Conservation (phyloP, 768 basidiomycete genomes). For the Russula sp. region DNA sequence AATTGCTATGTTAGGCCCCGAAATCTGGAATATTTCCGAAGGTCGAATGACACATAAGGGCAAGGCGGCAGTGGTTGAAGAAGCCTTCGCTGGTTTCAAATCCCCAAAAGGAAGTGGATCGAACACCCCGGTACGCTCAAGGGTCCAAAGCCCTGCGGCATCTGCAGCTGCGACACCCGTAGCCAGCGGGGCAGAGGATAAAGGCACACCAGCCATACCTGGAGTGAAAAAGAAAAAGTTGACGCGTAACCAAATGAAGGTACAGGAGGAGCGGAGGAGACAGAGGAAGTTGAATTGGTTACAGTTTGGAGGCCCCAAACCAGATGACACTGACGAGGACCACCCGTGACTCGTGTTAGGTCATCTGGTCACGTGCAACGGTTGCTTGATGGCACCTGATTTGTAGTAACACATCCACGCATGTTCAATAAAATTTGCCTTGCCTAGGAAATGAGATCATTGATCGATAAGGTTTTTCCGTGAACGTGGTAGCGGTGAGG, state of each 20-base stretch:
- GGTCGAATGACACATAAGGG: constrained; percentile 85
- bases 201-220: constrained; percentile 32
- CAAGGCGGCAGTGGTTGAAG: constrained; percentile 79
- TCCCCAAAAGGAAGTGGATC: constrained; percentile 62
- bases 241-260: constrained; percentile 87
- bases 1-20: constrained; percentile 48
- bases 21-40: constrained; percentile 91
- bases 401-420: constrained; percentile 12
- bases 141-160: constrained; percentile 59
- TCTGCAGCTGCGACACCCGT: constrained; percentile 71
- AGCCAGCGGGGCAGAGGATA: constrained; percentile 70
- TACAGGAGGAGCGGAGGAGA: constrained; percentile 76
- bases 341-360: background rate
- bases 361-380: constrained; percentile 1
- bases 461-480: constrained; percentile 17
- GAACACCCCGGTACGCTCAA: constrained; percentile 66
- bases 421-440: constrained; percentile 9
- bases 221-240: constrained; percentile 83
- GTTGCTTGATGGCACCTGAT: background rate
- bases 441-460: constrained; percentile 14
- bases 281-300: constrained; percentile 79
- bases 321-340: constrained; percentile 66
- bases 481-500: constrained; percentile 19
- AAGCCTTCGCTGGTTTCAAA: constrained; percentile 65
- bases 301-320: constrained; percentile 70